phyloP scores from a whole-genome alignment of 2,329 filamentous ascomycete genomes.

The Botrytis porri region DNA sequence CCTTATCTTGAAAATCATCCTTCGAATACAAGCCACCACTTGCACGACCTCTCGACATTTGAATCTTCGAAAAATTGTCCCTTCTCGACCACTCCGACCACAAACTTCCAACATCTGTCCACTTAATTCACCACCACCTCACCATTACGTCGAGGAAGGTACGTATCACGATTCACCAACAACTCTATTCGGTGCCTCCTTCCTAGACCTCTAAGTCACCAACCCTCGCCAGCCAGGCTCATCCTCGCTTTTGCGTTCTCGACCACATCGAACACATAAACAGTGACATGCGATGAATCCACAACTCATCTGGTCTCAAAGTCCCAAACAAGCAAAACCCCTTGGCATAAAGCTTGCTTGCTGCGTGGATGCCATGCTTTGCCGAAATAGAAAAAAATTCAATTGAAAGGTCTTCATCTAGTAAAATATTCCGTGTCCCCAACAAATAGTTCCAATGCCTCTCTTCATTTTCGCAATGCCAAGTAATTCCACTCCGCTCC shows the following conservation, averaged over 20 bases:
- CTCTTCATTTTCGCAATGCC: neutral
- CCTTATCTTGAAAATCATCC: neutral
- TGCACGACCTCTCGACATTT: neutral
- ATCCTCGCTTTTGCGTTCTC: neutral
- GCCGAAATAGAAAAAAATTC: neutral
- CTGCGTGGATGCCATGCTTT: neutral
- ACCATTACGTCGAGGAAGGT: neutral
- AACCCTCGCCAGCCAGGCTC: neutral
- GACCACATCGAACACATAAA: neutral
- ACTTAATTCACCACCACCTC: neutral
- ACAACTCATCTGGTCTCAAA: neutral
- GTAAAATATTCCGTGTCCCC: neutral
- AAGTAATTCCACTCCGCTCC: constrained; percentile 11
- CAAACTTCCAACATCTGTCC: neutral
- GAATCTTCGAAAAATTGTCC: neutral
- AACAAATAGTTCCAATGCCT: neutral
- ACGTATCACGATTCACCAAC: constrained; percentile 7
- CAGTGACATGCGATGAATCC: constrained; percentile 1
- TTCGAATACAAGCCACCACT: constrained; percentile 5
- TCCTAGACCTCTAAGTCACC: neutral
- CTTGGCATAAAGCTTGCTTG: neutral
- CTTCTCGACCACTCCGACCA: neutral
- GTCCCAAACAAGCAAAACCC: neutral
- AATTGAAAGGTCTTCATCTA: neutral
- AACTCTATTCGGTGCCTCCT: neutral